Evolutionary conservation across 2,329 filamentous ascomycete genomes (phyloP), one percentile per base, ranked within the genome.

Genomic region (Fusarium sp.): DNA sequence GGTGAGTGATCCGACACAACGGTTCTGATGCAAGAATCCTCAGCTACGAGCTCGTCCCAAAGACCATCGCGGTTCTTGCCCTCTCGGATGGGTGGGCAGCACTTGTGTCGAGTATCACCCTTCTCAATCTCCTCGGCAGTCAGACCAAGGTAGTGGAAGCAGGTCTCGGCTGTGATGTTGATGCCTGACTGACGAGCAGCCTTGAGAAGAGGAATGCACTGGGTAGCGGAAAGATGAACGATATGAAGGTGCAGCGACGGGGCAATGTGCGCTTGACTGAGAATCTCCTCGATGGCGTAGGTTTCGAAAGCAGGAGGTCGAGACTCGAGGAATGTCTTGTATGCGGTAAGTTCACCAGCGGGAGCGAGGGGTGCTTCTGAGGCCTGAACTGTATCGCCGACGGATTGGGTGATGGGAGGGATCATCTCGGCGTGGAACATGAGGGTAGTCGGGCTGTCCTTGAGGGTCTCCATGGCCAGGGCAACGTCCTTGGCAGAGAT

Each of bases 381-480:
- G 26, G 82, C 80, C 74, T 93, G 91, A 6, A 94, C 89, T 26
- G 89, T 89, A 77, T 96, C 93, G 54, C 92, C 92, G 3, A 94
- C 92, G 0, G 93, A 94, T 70, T 89, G 88, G 50, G 92, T 82
- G 70, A 94, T 92, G 19, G 94, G 93, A n/a, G 95, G 94, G 14
- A 97, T 91, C 94, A 98, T 98, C 80, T 99, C 96, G 58, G 96
- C 96, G 77, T 99, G 96, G 83, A 99, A 99, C 95, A 99, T 98
- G 74, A 98, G 89, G 1, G 94, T 97, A 3, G 96, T 98, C 19
- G 93, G 87, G 55, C 91, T 87, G 72, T 93, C 89, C 64, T 92
- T 92, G 65, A 99, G 87, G 46, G 91, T 92, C 31, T 84, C 84
- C 88, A 99, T 94, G 43, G 92, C 94, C 39, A 92, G 87, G 2